Base-by-base conservation (phyloP, 345 rosid genomes). In the Lepidium sativum region DNA sequence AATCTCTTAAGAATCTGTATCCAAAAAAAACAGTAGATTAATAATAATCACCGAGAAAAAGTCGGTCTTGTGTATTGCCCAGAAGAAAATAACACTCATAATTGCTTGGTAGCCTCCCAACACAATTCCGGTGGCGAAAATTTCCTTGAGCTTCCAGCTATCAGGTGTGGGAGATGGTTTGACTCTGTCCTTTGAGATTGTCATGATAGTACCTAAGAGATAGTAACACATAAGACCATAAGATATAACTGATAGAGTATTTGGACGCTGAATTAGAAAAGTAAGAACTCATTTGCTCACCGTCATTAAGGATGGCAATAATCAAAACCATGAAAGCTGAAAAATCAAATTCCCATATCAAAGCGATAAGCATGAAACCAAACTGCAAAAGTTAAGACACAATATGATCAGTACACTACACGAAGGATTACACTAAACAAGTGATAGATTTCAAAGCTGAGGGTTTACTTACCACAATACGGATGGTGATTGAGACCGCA, bases 131-230 rank as follows among this genome's bases (percentile, higher is more conserved):
- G 97, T 92, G 55, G 98, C 96, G 14, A 92, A 92, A 51, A 92
- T 92, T 79, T 92, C 98, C 68, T 44, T 83, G 31, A 92, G 80
- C 75, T 86, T 92, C 98, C 97, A 92, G 78, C 96, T 90, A 68
- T 92, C 98, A 1, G 96, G 98, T 70, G 84, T 50, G 18, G 98
- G 97, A 68, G 98, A 92, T 49, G 98, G 97, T 82, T 92, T 92
- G 51, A 92, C 98, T 78, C 97, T 61, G 53, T 92, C 97, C 80
- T 92, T 87, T 33, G 97, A 86, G 68, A 92, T 92, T 27, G 96
- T 92, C 97, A 92, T 89, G 57, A 92, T 89, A 15, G 98, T 89
- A 62, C 98, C 96, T 89, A 65, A 4, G 51, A 39, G 34, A 58
- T 66, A 63, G 39, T 48, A 42, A 16, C 12, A 55, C 5, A 55